Base-by-base conservation (phyloP, 352 stramenopile genomes). In the Pythium phragmiticola region DNA sequence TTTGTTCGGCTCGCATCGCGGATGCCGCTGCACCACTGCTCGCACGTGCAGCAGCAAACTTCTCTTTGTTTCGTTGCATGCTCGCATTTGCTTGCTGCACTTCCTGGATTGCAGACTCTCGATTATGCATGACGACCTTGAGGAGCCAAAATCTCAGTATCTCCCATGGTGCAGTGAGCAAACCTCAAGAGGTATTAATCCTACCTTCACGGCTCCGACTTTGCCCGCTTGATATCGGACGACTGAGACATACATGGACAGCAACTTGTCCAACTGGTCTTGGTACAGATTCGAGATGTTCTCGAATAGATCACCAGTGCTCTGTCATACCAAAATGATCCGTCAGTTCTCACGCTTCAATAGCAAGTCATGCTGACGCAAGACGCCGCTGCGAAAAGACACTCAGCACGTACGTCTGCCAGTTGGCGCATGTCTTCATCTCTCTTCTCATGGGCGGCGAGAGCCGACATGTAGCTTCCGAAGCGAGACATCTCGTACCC, bases 31-130 rank as follows among this genome's bases (percentile, higher is more conserved):
- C 85, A 1, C 87, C 87, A 58, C 84, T 95, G 64, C 87, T 95
- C 33, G 87, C 87, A 33, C 87, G 78, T 14, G 87, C 87, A 58
- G 87, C 87, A 17, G 87, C 87, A 67, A 95, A 95, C 0, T 85
- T 77, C 62, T 95, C 87, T 74, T 95, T 95, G 66, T 95, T 95
- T 41, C 87, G 72, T 59, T 95, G 87, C 87, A 95, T 95, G 57
- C 82, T 94, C 6, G 84, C 82, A 70, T 91, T 95, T n/a, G 87
- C 84, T 81, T 93, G 79, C 56, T 94, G 84, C 3, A 95, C 87
- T 70, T 95, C 87, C 23, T 89, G 64, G 46, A 95, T 94, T 33
- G 87, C 87, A 19, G 83, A 87, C 54, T 95, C 84, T 1, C 87
- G 87, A 66, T 95, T 95, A 66, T 77, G 82, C 77, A 95, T 91